Conservation (phyloP, 805 yeast species). For the Grigorovia humatica region DNA sequence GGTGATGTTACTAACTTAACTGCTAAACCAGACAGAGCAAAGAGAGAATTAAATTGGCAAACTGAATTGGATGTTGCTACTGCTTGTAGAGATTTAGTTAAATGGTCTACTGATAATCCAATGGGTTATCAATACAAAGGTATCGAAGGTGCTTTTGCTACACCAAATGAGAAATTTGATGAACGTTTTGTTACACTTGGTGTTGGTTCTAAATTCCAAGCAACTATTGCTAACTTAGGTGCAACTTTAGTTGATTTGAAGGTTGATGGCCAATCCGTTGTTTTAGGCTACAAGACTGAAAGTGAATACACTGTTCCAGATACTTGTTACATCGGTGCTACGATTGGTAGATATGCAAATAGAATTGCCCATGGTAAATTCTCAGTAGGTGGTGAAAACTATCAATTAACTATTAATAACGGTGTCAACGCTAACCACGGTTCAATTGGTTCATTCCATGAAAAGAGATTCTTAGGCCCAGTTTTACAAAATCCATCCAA, state of each 20-base stretch:
- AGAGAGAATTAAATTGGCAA: slow-evolving; percentile 53
- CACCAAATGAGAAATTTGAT: slow-evolving; percentile 16
- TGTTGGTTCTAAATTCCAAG: slow-evolving; percentile 27
- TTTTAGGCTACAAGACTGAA: slow-evolving; percentile 32
- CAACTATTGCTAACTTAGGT: slow-evolving; percentile 40
- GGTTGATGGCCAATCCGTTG: slow-evolving; percentile 33
- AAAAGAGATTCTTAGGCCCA: slow-evolving; percentile 44
- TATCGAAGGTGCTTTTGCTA: slow-evolving; percentile 15
- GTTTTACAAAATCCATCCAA: slow-evolving; percentile 28
- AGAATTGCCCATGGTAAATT: slow-evolving; percentile 40
- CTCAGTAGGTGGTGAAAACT: slow-evolving; percentile 31
- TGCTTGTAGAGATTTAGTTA: slow-evolving; percentile 69
- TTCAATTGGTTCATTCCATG: slow-evolving; percentile 43
- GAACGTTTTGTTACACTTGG: slow-evolving; percentile 25
- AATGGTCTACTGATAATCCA: slow-evolving; percentile 64
- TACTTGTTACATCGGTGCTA: slow-evolving; percentile 51
- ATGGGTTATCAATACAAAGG: slow-evolving; percentile 38
- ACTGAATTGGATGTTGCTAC: slow-evolving; percentile 45
- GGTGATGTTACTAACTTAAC: slow-evolving; percentile 74
- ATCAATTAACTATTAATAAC: slow-evolving; percentile 36
- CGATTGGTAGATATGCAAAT: slow-evolving; percentile 58
- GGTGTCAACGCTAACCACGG: slow-evolving; percentile 41
- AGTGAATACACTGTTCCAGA: slow-evolving; percentile 22
- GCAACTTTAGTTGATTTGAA: slow-evolving; percentile 38
- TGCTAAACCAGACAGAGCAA: slow-evolving; percentile 60